Percentiles rank a stretch among this genome's conserved stretches.
phyloP scores from a whole-genome alignment of 768 basidiomycete genomes.

The Coprinopsis marcescibilis region DNA sequence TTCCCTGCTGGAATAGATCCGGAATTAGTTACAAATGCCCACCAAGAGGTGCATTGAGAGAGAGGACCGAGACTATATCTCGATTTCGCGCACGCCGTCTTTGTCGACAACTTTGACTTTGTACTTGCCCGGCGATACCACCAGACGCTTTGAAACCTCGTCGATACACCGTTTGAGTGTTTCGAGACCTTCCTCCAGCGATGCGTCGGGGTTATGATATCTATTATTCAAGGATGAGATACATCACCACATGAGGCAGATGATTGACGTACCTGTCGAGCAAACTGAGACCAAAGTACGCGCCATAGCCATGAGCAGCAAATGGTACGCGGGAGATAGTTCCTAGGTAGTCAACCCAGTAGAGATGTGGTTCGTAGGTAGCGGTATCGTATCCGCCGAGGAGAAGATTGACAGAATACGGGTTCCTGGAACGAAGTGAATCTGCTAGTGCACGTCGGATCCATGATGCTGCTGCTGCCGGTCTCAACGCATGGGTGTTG shows the following conservation, averaged over 20 bases:
- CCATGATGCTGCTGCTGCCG: conserved; percentile 91
- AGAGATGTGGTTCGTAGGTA: conserved; percentile 65
- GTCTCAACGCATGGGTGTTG: conserved; percentile 83
- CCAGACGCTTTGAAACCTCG: conserved; percentile 80
- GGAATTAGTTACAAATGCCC: no score
- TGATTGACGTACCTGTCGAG: conserved; percentile 68
- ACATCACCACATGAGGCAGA: neutral
- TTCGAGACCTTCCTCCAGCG: conserved; percentile 80
- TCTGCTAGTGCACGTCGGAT: conserved; percentile 87
- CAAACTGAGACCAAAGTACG: conserved; percentile 88
- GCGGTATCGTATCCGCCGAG: conserved; percentile 89
- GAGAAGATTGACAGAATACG: conserved; percentile 90
- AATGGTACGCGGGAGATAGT: conserved; percentile 87
- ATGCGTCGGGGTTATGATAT: conserved; percentile 87
- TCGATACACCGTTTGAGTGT: conserved; percentile 81
- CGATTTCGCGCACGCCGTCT: conserved; percentile 79
- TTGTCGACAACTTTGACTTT: conserved; percentile 91
- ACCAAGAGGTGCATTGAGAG: no score
- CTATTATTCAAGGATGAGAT: conserved; percentile 28
- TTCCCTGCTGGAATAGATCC: no score
- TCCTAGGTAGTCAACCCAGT: conserved; percentile 97
- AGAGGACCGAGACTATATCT: conserved; percentile 60
- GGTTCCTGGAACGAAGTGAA: conserved; percentile 79
- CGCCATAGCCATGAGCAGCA: conserved; percentile 92
- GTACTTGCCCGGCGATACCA: conserved; percentile 75